A percentile compares a stretch with the other conserved stretches of the same genome.
phyloP scores from a whole-genome alignment of 495 filamentous ascomycete species.

The Aspergillus carlsbadensis region DNA sequence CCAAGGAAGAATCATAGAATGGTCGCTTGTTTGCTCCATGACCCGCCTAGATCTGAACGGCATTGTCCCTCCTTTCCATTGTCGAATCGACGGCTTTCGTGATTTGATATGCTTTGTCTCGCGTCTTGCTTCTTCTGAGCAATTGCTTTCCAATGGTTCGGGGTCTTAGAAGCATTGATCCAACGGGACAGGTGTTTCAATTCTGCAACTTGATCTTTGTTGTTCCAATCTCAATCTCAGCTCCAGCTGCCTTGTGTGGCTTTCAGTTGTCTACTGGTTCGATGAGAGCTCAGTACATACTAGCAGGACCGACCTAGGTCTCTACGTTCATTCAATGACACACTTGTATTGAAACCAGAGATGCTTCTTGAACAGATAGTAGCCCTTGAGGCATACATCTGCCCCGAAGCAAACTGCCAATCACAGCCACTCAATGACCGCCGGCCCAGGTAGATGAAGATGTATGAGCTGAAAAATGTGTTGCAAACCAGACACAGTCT shows the following conservation, averaged over 20 bases:
- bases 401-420: too few species aligned
- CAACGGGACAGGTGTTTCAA: conserved; percentile 25
- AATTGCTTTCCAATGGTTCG: conserved; percentile 19
- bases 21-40: not conserved
- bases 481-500: too few species aligned
- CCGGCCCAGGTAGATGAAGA: too few species aligned
- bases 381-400: too few species aligned
- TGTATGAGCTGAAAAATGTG: too few species aligned
- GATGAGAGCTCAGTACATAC: conserved; percentile 2
- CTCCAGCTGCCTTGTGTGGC: conserved; percentile 7
- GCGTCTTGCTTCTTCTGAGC: conserved; percentile 16
- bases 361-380: not conserved
- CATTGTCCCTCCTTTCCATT: not conserved
- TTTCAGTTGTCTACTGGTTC: conserved; percentile 7
- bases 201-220: conserved; percentile 20
- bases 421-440: too few species aligned
- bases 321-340: conserved; percentile 9
- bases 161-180: conserved; percentile 31
- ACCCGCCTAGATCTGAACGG: not conserved
- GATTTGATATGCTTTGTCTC: conserved; percentile 6
- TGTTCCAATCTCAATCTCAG: conserved; percentile 8
- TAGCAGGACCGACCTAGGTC: not conserved
- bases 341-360: conserved; percentile 1
- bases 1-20: conserved; percentile 44
- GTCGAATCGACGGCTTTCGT: not conserved